phyloP scores from a whole-genome alignment of 192 early-diverging fungal genomes.

The Entomortierella lignicola region DNA sequence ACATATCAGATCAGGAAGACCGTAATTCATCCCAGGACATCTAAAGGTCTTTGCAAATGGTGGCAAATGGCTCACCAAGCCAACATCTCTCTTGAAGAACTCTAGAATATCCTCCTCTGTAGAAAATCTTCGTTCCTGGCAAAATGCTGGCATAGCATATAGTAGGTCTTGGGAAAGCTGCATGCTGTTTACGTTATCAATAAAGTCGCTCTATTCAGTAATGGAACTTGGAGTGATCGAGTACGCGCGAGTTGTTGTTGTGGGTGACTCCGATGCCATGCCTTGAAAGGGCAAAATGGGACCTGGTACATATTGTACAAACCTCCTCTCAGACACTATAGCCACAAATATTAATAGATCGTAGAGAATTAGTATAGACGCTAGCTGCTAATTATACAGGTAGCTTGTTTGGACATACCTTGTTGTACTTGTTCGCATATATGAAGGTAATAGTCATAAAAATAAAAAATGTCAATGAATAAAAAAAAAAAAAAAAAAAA shows the following conservation, averaged over 20 bases:
- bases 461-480: too few species aligned
- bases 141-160: background rate
- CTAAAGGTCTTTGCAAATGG: background rate
- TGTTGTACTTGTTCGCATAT: too few species aligned
- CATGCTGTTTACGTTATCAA: background rate
- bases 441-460: too few species aligned
- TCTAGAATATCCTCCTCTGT: background rate
- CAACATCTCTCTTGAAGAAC: background rate
- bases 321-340: background rate
- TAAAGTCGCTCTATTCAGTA: background rate
- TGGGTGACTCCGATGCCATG: background rate
- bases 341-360: too few species aligned
- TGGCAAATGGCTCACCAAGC: background rate
- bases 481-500: too few species aligned
- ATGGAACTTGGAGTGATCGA: background rate
- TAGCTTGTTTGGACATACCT: too few species aligned
- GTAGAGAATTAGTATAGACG: too few species aligned
- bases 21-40: background rate
- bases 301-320: background rate
- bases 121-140: background rate
- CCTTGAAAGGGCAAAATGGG: background rate
- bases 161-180: background rate
- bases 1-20: conserved; percentile 11
- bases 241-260: background rate
- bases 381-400: too few species aligned